phyloP scores from a whole-genome alignment of 2,329 filamentous ascomycete genomes.

The Acarospora socialis region DNA sequence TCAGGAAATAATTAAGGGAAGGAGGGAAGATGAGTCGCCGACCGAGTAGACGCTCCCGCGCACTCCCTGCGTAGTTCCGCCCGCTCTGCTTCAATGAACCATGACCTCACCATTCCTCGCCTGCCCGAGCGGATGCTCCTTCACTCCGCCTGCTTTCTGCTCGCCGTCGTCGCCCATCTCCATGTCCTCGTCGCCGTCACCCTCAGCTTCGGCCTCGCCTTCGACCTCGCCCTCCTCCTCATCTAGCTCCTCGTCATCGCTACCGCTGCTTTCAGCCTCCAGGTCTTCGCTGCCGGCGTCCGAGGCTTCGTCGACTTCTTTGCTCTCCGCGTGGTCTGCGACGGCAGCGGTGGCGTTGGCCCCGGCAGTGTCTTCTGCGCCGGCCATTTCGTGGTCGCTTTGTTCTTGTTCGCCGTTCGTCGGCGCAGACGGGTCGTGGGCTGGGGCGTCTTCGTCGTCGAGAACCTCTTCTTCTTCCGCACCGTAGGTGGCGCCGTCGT shows the following conservation, averaged over 20 bases:
- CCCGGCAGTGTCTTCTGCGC: conserved; percentile 42
- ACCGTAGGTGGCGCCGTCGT: conserved; percentile 75
- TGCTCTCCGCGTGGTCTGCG: conserved; percentile 24
- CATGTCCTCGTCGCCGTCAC: conserved; percentile 34
- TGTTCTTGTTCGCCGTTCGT: conserved; percentile 43
- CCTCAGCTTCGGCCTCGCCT: conserved; percentile 26
- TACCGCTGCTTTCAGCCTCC: conserved; percentile 61
- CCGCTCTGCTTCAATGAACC: conserved; percentile 26
- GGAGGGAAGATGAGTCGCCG: too few species aligned
- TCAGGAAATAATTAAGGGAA: too few species aligned
- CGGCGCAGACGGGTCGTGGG: conserved; percentile 29
- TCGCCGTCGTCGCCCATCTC: conserved; percentile 43
- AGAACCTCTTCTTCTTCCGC: conserved; percentile 65
- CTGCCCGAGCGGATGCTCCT: conserved; percentile 21
- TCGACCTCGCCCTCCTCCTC: conserved; percentile 47
- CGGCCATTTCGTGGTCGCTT: conserved; percentile 69
- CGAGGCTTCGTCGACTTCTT: conserved; percentile 52
- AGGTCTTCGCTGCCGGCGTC: conserved; percentile 68
- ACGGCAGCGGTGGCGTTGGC: conserved; percentile 33
- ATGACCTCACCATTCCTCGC: conserved; percentile 30
- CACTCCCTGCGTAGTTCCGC: not conserved
- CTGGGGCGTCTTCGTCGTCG: conserved; percentile 36
- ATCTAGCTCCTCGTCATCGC: conserved; percentile 55
- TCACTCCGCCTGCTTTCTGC: conserved; percentile 19
- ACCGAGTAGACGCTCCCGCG: too few species aligned